phyloP scores from a whole-genome alignment of 2,329 filamentous ascomycete genomes.

The Colletotrichum sp. region DNA sequence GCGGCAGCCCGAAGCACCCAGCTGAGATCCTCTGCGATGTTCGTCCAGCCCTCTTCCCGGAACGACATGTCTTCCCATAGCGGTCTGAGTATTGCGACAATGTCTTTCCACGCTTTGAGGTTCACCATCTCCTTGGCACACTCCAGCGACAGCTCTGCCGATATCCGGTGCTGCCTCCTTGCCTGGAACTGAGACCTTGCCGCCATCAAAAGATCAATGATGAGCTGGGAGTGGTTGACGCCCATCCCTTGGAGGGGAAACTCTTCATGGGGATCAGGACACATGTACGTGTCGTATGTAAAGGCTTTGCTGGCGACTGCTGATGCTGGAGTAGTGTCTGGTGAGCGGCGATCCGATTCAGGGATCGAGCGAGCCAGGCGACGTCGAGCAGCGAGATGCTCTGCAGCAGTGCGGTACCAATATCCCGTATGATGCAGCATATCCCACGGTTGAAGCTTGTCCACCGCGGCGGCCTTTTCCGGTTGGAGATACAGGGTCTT shows the following conservation, averaged over 20 bases:
- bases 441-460: conserved; percentile 68
- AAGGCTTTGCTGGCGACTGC: conserved; percentile 56
- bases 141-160: conserved; percentile 62
- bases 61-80: conserved; percentile 64
- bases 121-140: conserved; percentile 61
- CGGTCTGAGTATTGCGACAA: conserved; percentile 58
- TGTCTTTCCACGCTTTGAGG: conserved; percentile 56
- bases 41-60: conserved; percentile 63
- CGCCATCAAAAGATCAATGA: conserved; percentile 56
- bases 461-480: conserved; percentile 63
- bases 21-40: conserved; percentile 63
- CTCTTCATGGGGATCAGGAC: conserved; percentile 67
- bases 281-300: conserved; percentile 70
- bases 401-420: conserved; percentile 67
- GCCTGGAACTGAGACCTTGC: conserved; percentile 60
- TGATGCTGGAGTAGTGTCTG: conserved; percentile 51
- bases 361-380: conserved; percentile 61
- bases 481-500: conserved; percentile 56
- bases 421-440: conserved; percentile 70
- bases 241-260: conserved; percentile 55
- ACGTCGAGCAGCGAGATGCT: conserved; percentile 60
- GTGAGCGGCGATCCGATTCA: conserved; percentile 61
- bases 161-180: conserved; percentile 56
- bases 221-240: conserved; percentile 60
- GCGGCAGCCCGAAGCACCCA: conserved; percentile 67